Evolutionary conservation across 1,139 yeast genomes (phyloP), one percentile per base, ranked within the genome.

Genomic region (Meyerozyma carpophila): DNA sequence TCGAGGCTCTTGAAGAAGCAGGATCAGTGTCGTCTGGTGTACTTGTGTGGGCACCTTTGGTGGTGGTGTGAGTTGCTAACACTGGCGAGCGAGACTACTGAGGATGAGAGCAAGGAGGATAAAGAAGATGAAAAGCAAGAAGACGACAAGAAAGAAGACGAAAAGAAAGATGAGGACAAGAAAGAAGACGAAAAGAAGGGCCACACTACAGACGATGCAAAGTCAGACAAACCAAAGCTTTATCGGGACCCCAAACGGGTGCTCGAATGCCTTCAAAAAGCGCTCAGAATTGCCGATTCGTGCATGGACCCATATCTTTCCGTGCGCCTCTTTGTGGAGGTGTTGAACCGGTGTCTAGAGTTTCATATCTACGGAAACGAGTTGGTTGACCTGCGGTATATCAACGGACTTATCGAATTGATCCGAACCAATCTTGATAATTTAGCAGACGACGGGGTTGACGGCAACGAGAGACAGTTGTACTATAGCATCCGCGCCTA

Each of bases 11-110:
- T 93, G 58, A 89, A 88, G 60, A 93, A 91, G 60, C 93, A 93
- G 29, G 98, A 91, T 57, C 98, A 91, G 62, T 91, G 98, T 59
- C 79, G 97, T 20, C 83, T 96, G 0, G 95, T 93, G 6, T 88
- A 86, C 57, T 66, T 81, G 43, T 91, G 96, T 43, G 84, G 96
- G 3, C 97, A 93, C 63, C 68, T 93, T 43, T 93, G 97, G 96
- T 90, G 96, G 95, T 86, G 94, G 62, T 76, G 84, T 18, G 91
- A 85, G 51, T 69, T 39, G 75, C 77, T 8, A 79, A 75, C 48
- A 76, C 73, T 47, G 79, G 74, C 45, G 77, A 36, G 18, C 24
- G 40, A 52, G 46, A 38, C 39, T 16, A 24, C 29, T 36, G n/a
- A 39, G 26, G 37, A 29, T 10, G 37, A 27, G 20, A 43, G 49